Evolutionary conservation across 768 basidiomycete genomes (phyloP), one percentile per base, ranked within the genome.

Genomic region (Tylopilus felleus): DNA sequence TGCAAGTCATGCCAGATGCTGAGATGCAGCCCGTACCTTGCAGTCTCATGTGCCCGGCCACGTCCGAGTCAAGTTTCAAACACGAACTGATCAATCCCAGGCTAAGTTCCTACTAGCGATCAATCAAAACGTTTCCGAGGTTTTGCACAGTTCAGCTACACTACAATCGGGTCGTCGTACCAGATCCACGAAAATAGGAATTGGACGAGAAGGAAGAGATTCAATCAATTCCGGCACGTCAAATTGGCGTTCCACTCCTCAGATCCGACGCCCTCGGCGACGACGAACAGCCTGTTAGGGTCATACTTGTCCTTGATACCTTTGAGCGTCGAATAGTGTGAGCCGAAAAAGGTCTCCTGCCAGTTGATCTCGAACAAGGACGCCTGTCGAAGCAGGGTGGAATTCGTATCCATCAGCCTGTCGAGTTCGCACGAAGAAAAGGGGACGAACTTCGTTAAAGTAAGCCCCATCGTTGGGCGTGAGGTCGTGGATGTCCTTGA

Each of bases 341-440:
- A 60, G 4, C 80, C 79, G 52, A 77, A 82, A 67, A 77, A 80
- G 0, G 74, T 68, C 42, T 70, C 56, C 57, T 75, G 62, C 47
- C 71, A 75, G 50, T 79, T 60, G 4, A 59, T 57, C 57, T 79
- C 76, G 31, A 75, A 74, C 44, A 74, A 56, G 1, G 73, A 77
- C 2, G 74, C 80, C 79, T 80, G 43, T 22, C 3, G 5, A 12
- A 25, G 29, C 1, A 6, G 21, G 7, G 9, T 27, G 5, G 9
- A 31, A 2, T 22, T 9, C 29, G 25, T 7, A 29, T 31, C 4
- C n/a, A 27, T 19, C 10, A 22, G 16, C 9, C 6, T 10, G 19
- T 3, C 6, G 13, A 21, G 17, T 29, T 22, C 13, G 3, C 7
- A 50, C 7, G 38, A 3, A 12, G 3, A 1, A 33, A 4, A 12